These are phyloP conservation scores for Hypoxylon lienhwacheense DNA, from an alignment of 495 filamentous ascomycete genomes.

Conservation along the genomic window DNA sequence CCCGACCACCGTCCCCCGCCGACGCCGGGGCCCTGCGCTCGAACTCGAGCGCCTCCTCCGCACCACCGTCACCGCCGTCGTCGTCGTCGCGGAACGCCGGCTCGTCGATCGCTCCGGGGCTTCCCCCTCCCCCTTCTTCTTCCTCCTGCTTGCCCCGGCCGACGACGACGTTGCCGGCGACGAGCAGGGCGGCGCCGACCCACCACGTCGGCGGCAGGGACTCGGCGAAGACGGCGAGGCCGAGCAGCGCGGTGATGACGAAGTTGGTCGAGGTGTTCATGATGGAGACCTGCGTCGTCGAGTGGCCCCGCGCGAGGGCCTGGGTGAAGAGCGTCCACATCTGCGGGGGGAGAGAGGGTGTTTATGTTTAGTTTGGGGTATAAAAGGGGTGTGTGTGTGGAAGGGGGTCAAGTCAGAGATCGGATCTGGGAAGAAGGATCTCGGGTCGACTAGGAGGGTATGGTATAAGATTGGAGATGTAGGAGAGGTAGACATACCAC, in stretches of 20 bases:
- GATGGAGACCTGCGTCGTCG: slow-evolving; percentile 87
- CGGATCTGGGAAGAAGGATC: too few species aligned
- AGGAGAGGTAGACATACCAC: slow-evolving; percentile 56
- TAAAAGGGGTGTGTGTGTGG: not conserved
- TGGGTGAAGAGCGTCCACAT: slow-evolving; percentile 91
- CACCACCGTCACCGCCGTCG: slow-evolving; percentile 2
- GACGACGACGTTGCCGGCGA: slow-evolving; percentile 89
- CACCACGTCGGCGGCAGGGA: slow-evolving; percentile 79
- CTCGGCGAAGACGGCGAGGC: slow-evolving; percentile 73
- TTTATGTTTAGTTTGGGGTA: not conserved
- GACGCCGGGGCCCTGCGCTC: slow-evolving; percentile 6
- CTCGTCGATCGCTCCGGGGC: too few species aligned
- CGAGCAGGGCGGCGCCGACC: slow-evolving; percentile 79
- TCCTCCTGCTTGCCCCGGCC: slow-evolving; percentile 65
- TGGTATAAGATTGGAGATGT: too few species aligned
- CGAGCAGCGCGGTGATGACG: slow-evolving; percentile 83
- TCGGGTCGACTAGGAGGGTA: too few species aligned
- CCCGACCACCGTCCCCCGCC: slow-evolving; percentile 1
- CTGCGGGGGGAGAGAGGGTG: too few species aligned
- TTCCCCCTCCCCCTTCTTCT: too few species aligned
- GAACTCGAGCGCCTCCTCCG: slow-evolving; percentile 16
- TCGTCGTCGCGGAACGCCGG: slow-evolving; percentile 1
- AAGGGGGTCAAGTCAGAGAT: not conserved
- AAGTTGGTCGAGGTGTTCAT: slow-evolving; percentile 95
- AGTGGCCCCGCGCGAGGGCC: slow-evolving; percentile 79